Conservation (phyloP, 192 early-diverging fungal species). For the Gaertneriomyces semiglobifer region DNA sequence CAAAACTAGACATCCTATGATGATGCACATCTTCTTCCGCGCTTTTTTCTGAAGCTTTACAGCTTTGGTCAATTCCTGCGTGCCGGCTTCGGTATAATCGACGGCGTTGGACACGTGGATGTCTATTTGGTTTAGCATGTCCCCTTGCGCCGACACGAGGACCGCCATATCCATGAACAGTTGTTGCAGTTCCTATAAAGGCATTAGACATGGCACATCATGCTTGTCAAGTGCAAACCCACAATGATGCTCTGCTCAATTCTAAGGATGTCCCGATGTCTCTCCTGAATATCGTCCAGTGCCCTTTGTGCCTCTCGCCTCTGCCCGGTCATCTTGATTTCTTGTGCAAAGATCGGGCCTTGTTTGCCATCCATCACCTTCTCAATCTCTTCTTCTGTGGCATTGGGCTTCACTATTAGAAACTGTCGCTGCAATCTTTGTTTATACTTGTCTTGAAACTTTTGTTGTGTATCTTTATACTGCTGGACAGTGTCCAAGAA, state of each 20-base stretch:
- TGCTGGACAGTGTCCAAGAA: conserved; percentile 64
- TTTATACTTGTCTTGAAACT: conserved; percentile 80
- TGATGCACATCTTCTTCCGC: conserved; percentile 63
- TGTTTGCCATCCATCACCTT: conserved; percentile 69
- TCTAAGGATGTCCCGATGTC: conserved; percentile 81
- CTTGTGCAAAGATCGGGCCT: conserved; percentile 78
- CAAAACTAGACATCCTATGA: conserved; percentile 41
- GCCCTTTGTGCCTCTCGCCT: conserved; percentile 69
- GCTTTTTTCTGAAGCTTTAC: conserved; percentile 56
- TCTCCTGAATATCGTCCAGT: conserved; percentile 75
- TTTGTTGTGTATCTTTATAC: conserved; percentile 74
- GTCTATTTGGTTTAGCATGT: conserved; percentile 70
- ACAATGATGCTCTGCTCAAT: conserved; percentile 85
- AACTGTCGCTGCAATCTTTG: conserved; percentile 78
- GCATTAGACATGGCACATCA: neutral
- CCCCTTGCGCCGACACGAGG: conserved; percentile 71
- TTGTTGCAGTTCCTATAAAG: conserved; percentile 73
- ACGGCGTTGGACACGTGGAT: conserved; percentile 58
- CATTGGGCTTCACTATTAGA: conserved; percentile 81
- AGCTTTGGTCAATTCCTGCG: conserved; percentile 56
- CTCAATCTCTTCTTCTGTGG: conserved; percentile 71
- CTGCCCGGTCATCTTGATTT: conserved; percentile 69
- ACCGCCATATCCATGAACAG: conserved; percentile 87
- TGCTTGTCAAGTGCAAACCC: conserved; percentile 21
- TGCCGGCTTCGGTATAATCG: conserved; percentile 60